Conservation (phyloP, 306 rosid genomes). For the Corylus americana region DNA sequence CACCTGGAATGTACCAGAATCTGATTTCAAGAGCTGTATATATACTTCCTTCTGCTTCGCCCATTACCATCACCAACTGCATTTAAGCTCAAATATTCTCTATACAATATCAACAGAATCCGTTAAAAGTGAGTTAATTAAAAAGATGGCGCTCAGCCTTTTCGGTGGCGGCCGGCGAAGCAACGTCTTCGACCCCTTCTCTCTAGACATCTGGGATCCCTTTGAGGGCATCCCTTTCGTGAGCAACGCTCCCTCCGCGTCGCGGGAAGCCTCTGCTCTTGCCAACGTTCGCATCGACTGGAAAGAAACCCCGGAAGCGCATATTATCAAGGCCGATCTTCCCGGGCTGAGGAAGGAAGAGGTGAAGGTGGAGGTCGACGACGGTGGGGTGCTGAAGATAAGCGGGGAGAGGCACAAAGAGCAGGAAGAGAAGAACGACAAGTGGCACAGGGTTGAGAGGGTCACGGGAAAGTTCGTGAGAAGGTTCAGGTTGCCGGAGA, state of each 20-base stretch:
- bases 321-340: conserved; percentile 40
- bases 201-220: conserved; percentile 35
- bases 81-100: too few species aligned
- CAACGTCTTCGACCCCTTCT: conserved; percentile 36
- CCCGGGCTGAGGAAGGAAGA: conserved; percentile 42
- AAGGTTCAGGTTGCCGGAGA: conserved; percentile 42
- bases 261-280: conserved; percentile 31
- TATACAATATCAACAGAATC: too few species aligned
- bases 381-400: conserved; percentile 30
- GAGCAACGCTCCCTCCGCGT: conserved; percentile 1
- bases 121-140: too few species aligned
- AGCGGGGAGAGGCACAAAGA: conserved; percentile 37
- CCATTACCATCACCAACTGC: too few species aligned
- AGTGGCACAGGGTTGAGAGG: conserved; percentile 43
- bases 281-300: conserved; percentile 40
- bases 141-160: conserved; percentile 21
- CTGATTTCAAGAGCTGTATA: not conserved
- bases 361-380: conserved; percentile 42
- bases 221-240: conserved; percentile 23
- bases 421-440: conserved; percentile 35
- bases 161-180: conserved; percentile 26
- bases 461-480: conserved; percentile 42
- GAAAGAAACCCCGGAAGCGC: conserved; percentile 44
- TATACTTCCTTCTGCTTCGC: not conserved
- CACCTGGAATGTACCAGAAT: not conserved